Base-by-base conservation (phyloP, 495 filamentous ascomycete genomes). In the Talaromyces borbonicus region DNA sequence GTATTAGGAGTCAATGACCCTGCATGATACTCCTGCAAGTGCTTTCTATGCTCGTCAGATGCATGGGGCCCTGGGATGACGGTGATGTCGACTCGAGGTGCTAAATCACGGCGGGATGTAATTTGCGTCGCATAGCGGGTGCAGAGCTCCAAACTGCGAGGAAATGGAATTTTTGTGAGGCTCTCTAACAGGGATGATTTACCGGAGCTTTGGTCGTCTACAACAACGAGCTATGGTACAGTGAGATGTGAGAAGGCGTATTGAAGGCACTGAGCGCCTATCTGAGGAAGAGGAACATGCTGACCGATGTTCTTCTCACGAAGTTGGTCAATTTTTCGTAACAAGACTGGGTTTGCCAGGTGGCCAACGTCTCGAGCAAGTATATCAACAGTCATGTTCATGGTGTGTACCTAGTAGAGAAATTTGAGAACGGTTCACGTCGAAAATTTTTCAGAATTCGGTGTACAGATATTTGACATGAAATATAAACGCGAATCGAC, bases 121-220 rank as follows among this genome's bases (percentile, higher is more conserved):
- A 75, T 70, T 47, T 73, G 67, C 0, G 67, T 75, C 1, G 65
- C 66, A 42, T 68, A 73, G 1, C 69, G 54, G 3, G 69, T 74
- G 33, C 69, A 74, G 0, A 73, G 55, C 0, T 52, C 60, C 14
- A 56, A 63, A 24, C 65, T 56, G 4, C 69, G 55, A 3, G 71
- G 72, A 41, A 73, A 73, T 0, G 59, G 59, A 12, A 73, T 37
- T 1, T 52, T 54, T 2, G 67, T 73, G 14, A 74, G 47, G 8
- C 68, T 66, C 41, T 74, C 62, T 0, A 73, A 50, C 1, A 71
- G 57, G 3, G 68, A 71, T 37, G 60, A 66, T 49, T 73, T 73
- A 2, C 69, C 68, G 40, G 60, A 66, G 7, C 48, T 59, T 36
- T 71, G 62, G 39, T 71, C 67, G 2, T 68, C 68, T 0, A 71